Conservation (phyloP, 495 filamentous ascomycete genomes). For the Hypomontagnella submonticulosa region DNA sequence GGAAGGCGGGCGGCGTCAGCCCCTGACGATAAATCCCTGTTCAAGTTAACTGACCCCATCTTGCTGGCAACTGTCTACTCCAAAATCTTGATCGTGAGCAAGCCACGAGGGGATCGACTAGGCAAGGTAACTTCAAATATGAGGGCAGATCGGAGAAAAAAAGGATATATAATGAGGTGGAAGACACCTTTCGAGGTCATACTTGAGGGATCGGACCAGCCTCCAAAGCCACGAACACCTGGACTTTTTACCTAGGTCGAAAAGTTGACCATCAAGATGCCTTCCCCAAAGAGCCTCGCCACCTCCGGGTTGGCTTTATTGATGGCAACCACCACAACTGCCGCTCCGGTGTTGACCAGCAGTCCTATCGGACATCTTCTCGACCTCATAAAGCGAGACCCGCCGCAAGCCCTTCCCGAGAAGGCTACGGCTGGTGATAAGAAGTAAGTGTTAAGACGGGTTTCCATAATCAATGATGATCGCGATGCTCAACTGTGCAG, state of each 20-base stretch:
- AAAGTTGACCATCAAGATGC: slow-evolving; percentile 35
- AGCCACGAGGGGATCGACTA: slow-evolving; percentile 14
- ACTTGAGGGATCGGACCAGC: slow-evolving; percentile 6
- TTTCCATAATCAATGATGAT: slow-evolving; percentile 1
- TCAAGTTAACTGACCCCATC: slow-evolving; percentile 18
- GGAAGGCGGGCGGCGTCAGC: slow-evolving; percentile 39
- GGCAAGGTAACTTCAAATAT: slow-evolving; percentile 2
- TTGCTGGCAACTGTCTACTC: slow-evolving; percentile 15
- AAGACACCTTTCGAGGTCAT: slow-evolving; percentile 1
- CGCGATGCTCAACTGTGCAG: slow-evolving; percentile 22
- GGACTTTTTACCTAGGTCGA: slow-evolving; percentile 17
- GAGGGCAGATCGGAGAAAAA: not conserved
- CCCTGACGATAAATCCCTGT: slow-evolving; percentile 30
- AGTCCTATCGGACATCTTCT: slow-evolving; percentile 33
- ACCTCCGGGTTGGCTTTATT: slow-evolving; percentile 50
- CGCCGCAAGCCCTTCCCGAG: slow-evolving; percentile 53
- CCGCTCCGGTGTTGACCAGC: slow-evolving; percentile 23
- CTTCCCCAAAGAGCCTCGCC: slow-evolving; percentile 49
- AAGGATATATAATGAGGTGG: slow-evolving; percentile 23
- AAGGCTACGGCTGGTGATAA: slow-evolving; percentile 55
- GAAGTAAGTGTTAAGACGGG: slow-evolving; percentile 30
- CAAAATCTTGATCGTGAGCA: slow-evolving; percentile 9
- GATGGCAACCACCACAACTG: slow-evolving; percentile 29
- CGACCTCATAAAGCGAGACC: slow-evolving; percentile 38
- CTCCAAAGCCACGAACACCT: slow-evolving; percentile 5